Evolutionary conservation across 371 early-diverging fungal genomes (phyloP), one percentile per base, ranked within the genome.

Genomic region (Chytridium lagenaria): DNA sequence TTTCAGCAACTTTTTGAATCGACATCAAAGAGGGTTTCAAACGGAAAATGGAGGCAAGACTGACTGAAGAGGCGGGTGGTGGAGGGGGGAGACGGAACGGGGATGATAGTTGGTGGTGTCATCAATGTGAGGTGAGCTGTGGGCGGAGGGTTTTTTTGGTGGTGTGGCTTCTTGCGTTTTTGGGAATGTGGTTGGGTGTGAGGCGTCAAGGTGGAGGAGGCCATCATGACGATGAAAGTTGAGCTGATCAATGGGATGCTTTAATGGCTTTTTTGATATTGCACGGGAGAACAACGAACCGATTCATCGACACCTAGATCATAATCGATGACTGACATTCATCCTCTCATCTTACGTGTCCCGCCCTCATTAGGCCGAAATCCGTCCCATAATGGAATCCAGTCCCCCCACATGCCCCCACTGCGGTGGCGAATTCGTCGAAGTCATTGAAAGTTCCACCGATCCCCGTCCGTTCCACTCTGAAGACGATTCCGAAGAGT

Each of bases 341-440:
- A 52, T 52, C 55, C 26, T 44, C 44, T 12, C 44, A 12, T 44
- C 44, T 44, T 7, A 44, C 44, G 12, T 44, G 44, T 44, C 19
- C 44, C 50, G 12, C 16, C 26, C n/a, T 38, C 23, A n/a, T 5
- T 26, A 70, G 71, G 16, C 36, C 40, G 72, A 77, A 33, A 73
- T 81, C 34, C 40, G 34, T 1, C 57, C 73, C 19, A 15, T 68
- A 1, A 50, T 76, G 44, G 69, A 73, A 26, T n/a, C 69, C n/a
- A 70, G 72, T 2, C 57, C 70, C 1, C 79, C 81, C 12, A 68
- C 63, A 3, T 81, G 81, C 39, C 67, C 79, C n/a, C 22, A 52
- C 3, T 81, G 81, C 70, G 57, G 51, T 10, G 36, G 68, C 38
- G 81, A 81, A 30, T 81, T 81, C 61, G 74, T 81, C 28, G 79